Conservation (phyloP, 345 rosid genomes). For the Anastatica hierochuntica region DNA sequence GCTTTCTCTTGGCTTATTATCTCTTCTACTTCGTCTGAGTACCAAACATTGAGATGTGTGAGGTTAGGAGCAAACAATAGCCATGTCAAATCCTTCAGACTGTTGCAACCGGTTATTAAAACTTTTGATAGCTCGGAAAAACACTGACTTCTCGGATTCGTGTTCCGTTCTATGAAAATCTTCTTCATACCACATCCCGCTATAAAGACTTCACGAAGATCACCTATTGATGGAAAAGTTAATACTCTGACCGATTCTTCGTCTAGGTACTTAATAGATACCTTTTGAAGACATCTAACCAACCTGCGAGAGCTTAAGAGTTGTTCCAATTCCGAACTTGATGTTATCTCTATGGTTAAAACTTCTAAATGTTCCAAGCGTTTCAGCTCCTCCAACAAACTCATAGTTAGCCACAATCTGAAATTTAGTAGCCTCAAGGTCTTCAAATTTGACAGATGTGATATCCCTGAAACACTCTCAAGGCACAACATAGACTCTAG, state of each 20-base stretch:
- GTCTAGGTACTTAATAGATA: too few species aligned
- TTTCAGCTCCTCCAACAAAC: slow-evolving; percentile 5
- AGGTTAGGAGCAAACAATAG: slow-evolving; percentile 17
- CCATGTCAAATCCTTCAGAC: slow-evolving; percentile 20
- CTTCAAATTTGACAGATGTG: not conserved
- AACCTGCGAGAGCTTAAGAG: not conserved
- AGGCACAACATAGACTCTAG: not conserved
- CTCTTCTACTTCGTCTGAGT: not conserved
- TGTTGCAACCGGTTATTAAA: not conserved
- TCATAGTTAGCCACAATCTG: not conserved
- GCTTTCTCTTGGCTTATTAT: slow-evolving; percentile 5
- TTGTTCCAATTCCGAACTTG: not conserved
- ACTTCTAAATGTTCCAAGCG: not conserved
- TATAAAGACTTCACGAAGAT: not conserved
- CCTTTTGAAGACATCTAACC: too few species aligned
- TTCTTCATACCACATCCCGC: not conserved
- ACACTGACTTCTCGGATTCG: not conserved
- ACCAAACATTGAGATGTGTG: not conserved
- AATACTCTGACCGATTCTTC: not conserved
- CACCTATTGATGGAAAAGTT: not conserved
- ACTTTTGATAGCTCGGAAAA: not conserved
- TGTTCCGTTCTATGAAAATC: slow-evolving; percentile 1
- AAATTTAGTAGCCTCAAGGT: not conserved
- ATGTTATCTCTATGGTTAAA: not conserved
- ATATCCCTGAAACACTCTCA: not conserved